Base-by-base conservation (phyloP, 179 eudicot species). In the Spergularia azorica region DNA sequence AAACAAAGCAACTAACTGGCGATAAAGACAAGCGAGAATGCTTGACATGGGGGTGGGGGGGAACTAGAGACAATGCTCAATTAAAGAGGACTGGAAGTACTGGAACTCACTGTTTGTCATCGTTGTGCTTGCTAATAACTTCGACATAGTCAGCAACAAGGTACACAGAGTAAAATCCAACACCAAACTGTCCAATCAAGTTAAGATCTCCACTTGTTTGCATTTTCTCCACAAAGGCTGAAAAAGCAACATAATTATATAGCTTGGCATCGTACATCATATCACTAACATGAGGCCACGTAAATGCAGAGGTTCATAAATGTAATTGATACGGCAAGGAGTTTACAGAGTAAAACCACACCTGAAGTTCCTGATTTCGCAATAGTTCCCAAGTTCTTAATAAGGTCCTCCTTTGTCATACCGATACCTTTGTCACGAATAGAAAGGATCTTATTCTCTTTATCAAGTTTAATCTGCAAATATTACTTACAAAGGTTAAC, bases 321-420 rank as follows among this genome's bases (percentile, higher is more conserved):
- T 14, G 50, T 4, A 11, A 48, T 39, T 14, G 68, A 52, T 57
- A 58, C 11, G 39, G 26, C 70, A 20, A 61, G 38, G 41, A 55
- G 26, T 71, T 52, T 68, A 11, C 9, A 9, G 71, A 39, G 59
- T 43, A 9, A 17, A 57, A 59, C 57, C 16, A 18, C 85, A 95
- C 98, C 97, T 85, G 98, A 95, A 82, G 98, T 95, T 83, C 98
- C 98, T 75, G 97, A 95, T 79, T 95, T 95, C 10, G 98, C 97
- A 56, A 95, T 95, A 70, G 98, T 95, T 72, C 98, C 98, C 84
- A 93, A 85, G 84, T 93, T 93, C 83, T 93, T 93, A 79, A 91
- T 91, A 76, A 93, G 83, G 80, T 91, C 98, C 79, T 93, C 98
- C 86, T 91, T 93, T 20, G 97, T 91, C 98, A 95, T 93, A 36